These are phyloP conservation scores for Macrophomina tecta DNA, from an alignment of 2,329 filamentous ascomycete species.

Conservation along the genomic window DNA sequence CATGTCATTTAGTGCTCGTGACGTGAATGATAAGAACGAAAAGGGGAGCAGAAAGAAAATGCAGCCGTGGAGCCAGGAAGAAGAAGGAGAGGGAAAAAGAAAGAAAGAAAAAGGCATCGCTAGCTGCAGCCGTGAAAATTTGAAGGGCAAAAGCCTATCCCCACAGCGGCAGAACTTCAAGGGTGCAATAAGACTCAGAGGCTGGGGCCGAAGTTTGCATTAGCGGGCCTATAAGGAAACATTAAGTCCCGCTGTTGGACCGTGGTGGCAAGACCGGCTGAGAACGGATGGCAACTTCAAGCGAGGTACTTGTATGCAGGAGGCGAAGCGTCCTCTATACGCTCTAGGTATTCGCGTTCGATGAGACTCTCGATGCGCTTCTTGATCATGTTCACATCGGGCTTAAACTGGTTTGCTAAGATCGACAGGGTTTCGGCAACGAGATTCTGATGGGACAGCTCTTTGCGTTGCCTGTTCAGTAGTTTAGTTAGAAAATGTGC, in stretches of 20 bases:
- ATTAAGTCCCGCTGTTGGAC: background rate
- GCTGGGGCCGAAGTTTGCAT: background rate
- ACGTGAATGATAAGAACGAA: background rate
- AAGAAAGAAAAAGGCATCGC: background rate
- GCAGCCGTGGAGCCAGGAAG: too few relatives aligned
- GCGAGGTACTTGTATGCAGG: constrained; percentile 76
- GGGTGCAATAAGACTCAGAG: background rate
- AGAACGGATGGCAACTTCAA: constrained; percentile 44
- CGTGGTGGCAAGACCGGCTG: background rate
- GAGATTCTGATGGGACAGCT: constrained; percentile 71
- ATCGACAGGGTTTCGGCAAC: constrained; percentile 75
- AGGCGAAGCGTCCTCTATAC: constrained; percentile 67
- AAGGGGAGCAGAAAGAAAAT: background rate
- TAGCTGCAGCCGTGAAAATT: constrained; percentile 5
- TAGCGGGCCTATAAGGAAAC: background rate
- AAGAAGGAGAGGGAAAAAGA: too few relatives aligned
- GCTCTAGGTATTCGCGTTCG: constrained; percentile 77
- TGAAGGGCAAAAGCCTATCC: background rate
- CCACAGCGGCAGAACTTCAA: background rate
- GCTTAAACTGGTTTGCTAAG: constrained; percentile 72
- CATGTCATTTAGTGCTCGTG: background rate
- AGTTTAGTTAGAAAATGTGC: too few relatives aligned
- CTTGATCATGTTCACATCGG: constrained; percentile 79
- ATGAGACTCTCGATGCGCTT: constrained; percentile 80
- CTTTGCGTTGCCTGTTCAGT: constrained; percentile 70